Evolutionary conservation across 2,329 filamentous ascomycete species (phyloP).

Genomic region (Cytospora chrysosperma): DNA sequence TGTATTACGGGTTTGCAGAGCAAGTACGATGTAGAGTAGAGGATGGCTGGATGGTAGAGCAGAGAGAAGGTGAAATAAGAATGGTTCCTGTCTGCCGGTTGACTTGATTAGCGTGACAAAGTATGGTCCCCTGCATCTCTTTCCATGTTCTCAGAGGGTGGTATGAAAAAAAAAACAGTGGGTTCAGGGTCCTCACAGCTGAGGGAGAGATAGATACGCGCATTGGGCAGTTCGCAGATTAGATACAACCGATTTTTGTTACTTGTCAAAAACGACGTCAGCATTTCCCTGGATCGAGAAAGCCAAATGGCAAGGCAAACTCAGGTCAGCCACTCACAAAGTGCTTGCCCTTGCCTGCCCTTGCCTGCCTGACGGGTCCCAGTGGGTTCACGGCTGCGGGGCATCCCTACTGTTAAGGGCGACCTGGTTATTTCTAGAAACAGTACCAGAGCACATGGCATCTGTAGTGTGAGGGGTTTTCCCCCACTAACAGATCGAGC

Average conservation of each 20-base stretch:
- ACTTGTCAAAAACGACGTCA: neutral
- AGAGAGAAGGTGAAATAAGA: neutral
- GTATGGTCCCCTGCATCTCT: neutral
- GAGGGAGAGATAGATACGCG: neutral
- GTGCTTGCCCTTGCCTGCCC: too few species aligned
- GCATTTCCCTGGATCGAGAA: neutral
- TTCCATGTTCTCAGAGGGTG: neutral
- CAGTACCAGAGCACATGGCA: neutral
- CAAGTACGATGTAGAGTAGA: too few species aligned
- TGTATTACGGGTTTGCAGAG: too few species aligned
- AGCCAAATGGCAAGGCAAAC: neutral
- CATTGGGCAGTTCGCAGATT: neutral
- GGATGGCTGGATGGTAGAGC: too few species aligned
- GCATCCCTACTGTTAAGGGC: neutral
- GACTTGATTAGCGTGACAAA: neutral
- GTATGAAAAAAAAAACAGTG: neutral
- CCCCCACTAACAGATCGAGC: constrained; percentile 21
- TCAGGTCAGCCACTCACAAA: neutral
- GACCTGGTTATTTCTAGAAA: neutral
- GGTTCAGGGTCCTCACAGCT: neutral
- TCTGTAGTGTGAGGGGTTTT: neutral
- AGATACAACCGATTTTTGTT: neutral
- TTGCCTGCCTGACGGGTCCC: neutral
- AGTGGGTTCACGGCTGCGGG: neutral
- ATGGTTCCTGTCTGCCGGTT: neutral